phyloP scores from a whole-genome alignment of 495 filamentous ascomycete species.

The Penicilliopsis zonata region DNA sequence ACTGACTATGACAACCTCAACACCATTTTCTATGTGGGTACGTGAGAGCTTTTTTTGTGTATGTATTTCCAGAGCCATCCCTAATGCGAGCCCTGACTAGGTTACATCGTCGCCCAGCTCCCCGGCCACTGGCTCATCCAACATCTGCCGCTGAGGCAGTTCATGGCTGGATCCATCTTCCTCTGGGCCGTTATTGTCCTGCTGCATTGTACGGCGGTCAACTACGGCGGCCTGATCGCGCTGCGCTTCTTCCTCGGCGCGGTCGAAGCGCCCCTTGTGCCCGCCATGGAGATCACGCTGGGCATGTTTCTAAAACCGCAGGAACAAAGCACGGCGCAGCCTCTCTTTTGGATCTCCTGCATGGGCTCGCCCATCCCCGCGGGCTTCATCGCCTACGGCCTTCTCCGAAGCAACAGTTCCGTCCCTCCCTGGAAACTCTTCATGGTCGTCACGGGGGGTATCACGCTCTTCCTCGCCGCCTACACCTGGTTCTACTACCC shows the following conservation, averaged over 20 bases:
- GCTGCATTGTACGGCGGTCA: slow-evolving; percentile 10
- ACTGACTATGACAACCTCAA: slow-evolving; percentile 13
- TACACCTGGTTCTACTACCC: slow-evolving; percentile 9
- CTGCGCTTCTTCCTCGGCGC: slow-evolving; percentile 11
- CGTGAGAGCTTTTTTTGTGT: not conserved
- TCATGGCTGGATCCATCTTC: slow-evolving; percentile 9
- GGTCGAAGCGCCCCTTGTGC: slow-evolving; percentile 11
- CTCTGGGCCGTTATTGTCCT: slow-evolving; percentile 10
- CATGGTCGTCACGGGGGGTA: slow-evolving; percentile 14
- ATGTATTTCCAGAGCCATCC: not conserved
- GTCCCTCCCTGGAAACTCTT: slow-evolving; percentile 16
- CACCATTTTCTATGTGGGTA: slow-evolving; percentile 15
- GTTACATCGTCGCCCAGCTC: slow-evolving; percentile 9
- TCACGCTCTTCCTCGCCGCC: slow-evolving; percentile 9
- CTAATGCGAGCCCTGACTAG: slow-evolving; percentile 1
- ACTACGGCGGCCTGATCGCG: slow-evolving; percentile 10
- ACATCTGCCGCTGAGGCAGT: slow-evolving; percentile 12
- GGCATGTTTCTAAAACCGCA: slow-evolving; percentile 16
- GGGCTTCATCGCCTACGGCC: slow-evolving; percentile 15
- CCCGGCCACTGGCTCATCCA: slow-evolving; percentile 16
- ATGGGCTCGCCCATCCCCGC: slow-evolving; percentile 8
- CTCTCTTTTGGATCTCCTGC: slow-evolving; percentile 13
- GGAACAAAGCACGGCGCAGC: slow-evolving; percentile 12
- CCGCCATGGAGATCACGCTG: slow-evolving; percentile 14
- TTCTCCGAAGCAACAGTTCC: slow-evolving; percentile 7